Evolutionary conservation across 805 yeast genomes (phyloP), one percentile per base, ranked within the genome.

Genomic region (Wickerhamiella lipophila): DNA sequence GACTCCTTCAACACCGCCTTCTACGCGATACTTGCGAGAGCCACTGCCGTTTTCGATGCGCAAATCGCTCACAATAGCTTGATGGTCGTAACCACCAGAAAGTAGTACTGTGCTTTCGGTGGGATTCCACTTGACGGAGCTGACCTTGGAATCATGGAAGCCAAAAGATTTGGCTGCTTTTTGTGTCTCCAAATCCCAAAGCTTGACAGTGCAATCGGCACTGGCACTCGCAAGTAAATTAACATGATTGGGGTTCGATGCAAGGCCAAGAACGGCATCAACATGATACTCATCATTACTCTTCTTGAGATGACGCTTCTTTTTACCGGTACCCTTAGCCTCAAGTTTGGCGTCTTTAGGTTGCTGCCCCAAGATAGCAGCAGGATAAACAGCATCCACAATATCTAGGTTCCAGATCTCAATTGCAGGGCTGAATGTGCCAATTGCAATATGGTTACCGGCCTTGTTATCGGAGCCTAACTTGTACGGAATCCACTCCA

Each of bases 351-450:
- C 67, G 34, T 67, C 71, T 18, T 69, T 67, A 41, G 71, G 72
- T 9, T 78, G 78, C 61, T 83, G 94, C 47, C 98, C 97, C 52
- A 92, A 71, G 53, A 92, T 86, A 56, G 83, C 74, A 61, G 88
- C 95, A 12, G 98, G 98, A 74, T 84, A 89, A 23, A 95, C 89
- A 60, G 86, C 86, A 57, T 92, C 97, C 30, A 89, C 71, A 54
- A 81, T 79, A 64, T 92, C 98, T 59, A 92, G 70, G 65, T 92
- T 87, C 97, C 97, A 92, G 53, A 92, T 75, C 68, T 92, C 98
- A 65, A 92, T 89, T 61, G 83, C 94, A 36, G 98, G 98, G 58
- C 89, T 97, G 63, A 92, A 89, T 1, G 97, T 84, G 62, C 97
- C 97, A 55, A 92, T 72, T 12, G 98, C 98, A 1, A 94, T 97